Evolutionary conservation across 352 stramenopile species (phyloP).

Genomic region (Albugo laibachii): DNA sequence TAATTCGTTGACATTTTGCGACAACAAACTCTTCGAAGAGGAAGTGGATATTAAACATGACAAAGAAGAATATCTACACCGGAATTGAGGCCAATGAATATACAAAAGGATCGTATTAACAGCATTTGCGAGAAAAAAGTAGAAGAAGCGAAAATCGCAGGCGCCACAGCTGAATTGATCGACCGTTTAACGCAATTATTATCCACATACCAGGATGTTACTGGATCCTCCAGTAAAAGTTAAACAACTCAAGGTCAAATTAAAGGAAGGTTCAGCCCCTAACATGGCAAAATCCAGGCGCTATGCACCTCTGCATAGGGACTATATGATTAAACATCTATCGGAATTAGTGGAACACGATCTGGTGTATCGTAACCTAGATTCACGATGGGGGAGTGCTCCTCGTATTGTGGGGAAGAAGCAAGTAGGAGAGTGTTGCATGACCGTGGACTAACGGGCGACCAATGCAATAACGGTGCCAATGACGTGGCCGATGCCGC

Average conservation of each 20-base stretch:
- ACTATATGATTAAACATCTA: conserved; percentile 4
- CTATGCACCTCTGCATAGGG: conserved; percentile 5
- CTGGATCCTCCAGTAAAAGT: conserved; percentile 7
- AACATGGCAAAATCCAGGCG: conserved; percentile 3
- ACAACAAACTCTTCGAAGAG: no score
- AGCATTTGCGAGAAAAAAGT: no score
- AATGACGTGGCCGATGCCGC: conserved; percentile 12
- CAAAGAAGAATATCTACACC: no score
- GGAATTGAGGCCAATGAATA: no score
- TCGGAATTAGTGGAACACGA: conserved; percentile 1
- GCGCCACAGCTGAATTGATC: no score
- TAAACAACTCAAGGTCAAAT: conserved; percentile 3
- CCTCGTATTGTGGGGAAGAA: conserved; percentile 10
- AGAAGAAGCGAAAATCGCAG: no score
- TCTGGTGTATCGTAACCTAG: conserved; percentile 3
- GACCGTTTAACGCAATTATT: neutral
- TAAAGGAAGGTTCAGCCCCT: conserved; percentile 5
- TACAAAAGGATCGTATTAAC: no score
- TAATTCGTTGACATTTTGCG: no score
- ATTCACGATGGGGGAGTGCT: conserved; percentile 5
- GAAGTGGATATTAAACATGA: no score
- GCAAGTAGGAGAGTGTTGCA: conserved; percentile 1
- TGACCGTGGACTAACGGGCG: conserved; percentile 7
- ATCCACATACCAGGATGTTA: neutral
- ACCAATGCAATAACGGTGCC: conserved; percentile 6